These are phyloP conservation scores for Neurospora sp. DNA, from an alignment of 495 filamentous ascomycete species.

Conservation along the genomic window DNA sequence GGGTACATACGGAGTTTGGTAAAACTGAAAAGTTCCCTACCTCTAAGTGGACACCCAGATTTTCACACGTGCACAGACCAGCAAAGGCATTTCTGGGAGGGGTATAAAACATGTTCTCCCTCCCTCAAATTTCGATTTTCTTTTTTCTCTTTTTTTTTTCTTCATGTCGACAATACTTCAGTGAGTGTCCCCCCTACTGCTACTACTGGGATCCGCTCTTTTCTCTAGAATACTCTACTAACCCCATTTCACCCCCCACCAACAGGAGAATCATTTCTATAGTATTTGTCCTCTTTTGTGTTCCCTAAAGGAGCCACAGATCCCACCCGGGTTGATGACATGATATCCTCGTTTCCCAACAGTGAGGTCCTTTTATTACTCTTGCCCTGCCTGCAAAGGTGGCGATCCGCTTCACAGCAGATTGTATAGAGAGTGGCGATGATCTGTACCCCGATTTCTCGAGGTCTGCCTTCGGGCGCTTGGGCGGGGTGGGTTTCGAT, in stretches of 20 bases:
- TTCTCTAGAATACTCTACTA: too few relatives aligned
- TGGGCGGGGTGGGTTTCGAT: slow-evolving; percentile 48
- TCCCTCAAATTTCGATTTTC: slow-evolving; percentile 14
- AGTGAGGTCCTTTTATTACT: slow-evolving; percentile 44
- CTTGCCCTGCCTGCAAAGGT: slow-evolving; percentile 41
- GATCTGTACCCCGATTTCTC: slow-evolving; percentile 47
- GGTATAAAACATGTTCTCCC: slow-evolving; percentile 24
- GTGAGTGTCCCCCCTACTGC: slow-evolving; percentile 29
- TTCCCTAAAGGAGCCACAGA: slow-evolving; percentile 63
- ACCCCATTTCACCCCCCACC: slow-evolving; percentile 31
- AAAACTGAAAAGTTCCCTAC: slow-evolving; percentile 55
- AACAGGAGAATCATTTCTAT: slow-evolving; percentile 76
- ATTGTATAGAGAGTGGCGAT: slow-evolving; percentile 54
- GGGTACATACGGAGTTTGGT: background rate
- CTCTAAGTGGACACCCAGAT: slow-evolving; percentile 51
- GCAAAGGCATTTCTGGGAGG: slow-evolving; percentile 10
- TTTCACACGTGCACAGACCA: slow-evolving; percentile 32
- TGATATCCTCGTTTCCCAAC: slow-evolving; percentile 51
- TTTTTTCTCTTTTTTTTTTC: slow-evolving; percentile 27
- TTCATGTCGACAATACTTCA: slow-evolving; percentile 57
- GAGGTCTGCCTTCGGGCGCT: slow-evolving; percentile 44
- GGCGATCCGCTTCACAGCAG: slow-evolving; percentile 25
- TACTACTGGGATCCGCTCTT: slow-evolving; percentile 12
- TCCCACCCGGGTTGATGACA: slow-evolving; percentile 54
- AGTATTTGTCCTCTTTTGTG: slow-evolving; percentile 73